Percentiles rank a stretch among this genome's conserved stretches.
Evolutionary conservation across 2,329 filamentous ascomycete species (phyloP).

Genomic region (Scedosporium minutisporum): DNA sequence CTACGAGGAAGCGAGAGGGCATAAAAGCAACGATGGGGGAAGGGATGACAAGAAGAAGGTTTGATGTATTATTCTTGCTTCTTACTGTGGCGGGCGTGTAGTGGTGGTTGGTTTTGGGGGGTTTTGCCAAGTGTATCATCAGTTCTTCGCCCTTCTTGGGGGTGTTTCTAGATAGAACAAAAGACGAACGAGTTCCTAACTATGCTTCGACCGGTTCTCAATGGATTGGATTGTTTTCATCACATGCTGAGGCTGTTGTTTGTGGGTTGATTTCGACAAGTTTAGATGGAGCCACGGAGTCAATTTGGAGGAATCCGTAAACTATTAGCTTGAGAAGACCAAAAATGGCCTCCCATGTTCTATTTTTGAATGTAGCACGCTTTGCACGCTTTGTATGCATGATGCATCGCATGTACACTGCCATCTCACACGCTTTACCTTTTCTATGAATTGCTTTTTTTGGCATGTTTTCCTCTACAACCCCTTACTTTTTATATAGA

Average conservation of each 20-base stretch:
- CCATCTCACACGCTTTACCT: background rate
- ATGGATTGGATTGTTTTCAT: too few species aligned
- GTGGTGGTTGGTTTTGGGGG: too few species aligned
- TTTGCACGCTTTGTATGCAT: background rate
- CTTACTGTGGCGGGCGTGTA: background rate
- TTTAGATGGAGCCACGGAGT: too few species aligned
- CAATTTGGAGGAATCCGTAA: too few species aligned
- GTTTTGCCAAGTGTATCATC: background rate
- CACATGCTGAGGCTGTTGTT: too few species aligned
- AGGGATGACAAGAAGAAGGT: background rate
- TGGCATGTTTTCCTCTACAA: background rate
- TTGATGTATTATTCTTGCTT: background rate
- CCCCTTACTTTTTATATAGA: background rate
- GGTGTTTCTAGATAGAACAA: conserved; percentile 1
- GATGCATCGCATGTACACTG: background rate
- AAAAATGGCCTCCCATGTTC: too few species aligned
- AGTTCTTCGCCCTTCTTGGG: background rate
- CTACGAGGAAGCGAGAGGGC: conserved; percentile 90
- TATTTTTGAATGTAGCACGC: too few species aligned
- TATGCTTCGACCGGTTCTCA: too few species aligned
- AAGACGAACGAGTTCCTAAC: background rate
- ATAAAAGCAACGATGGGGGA: conserved; percentile 28
- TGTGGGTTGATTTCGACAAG: too few species aligned
- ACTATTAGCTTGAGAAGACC: too few species aligned
- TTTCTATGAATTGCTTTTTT: background rate